Evolutionary conservation across 345 rosid species (phyloP).

Genomic region (Garcia nutans): DNA sequence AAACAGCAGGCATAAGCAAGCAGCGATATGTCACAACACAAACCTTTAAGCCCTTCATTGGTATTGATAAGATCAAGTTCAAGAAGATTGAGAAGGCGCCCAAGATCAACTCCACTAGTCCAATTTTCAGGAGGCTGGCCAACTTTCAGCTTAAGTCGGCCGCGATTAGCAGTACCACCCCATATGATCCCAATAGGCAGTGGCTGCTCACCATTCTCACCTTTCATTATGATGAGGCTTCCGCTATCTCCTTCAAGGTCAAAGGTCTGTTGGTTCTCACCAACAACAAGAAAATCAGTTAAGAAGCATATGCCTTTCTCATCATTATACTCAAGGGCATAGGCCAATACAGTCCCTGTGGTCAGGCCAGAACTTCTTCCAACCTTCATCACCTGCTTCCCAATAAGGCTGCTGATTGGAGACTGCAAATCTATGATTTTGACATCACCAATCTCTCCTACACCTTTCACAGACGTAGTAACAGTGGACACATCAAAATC

Average conservation of each 20-base stretch:
- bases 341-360: slow-evolving; percentile 81
- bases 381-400: slow-evolving; percentile 82
- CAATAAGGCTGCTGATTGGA: slow-evolving; percentile 75
- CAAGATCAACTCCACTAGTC: slow-evolving; percentile 98
- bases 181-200: slow-evolving; percentile 90
- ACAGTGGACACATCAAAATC: slow-evolving; percentile 78
- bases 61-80: slow-evolving; percentile 87
- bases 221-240: slow-evolving; percentile 83
- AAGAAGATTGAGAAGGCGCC: slow-evolving; percentile 87
- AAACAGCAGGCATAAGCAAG: background rate
- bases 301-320: slow-evolving; percentile 96
- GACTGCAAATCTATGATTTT: slow-evolving; percentile 77
- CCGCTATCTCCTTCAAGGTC: slow-evolving; percentile 99
- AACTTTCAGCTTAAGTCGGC: slow-evolving; percentile 77
- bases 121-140: slow-evolving; percentile 93
- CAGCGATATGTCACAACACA: background rate
- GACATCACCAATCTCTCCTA: slow-evolving; percentile 86
- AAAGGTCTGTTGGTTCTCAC: slow-evolving; percentile 90
- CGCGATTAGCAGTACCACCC: slow-evolving; percentile 99
- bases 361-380: slow-evolving; percentile 98
- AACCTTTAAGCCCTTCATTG: slow-evolving; percentile 77
- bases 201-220: slow-evolving; percentile 58
- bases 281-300: slow-evolving; percentile 94
- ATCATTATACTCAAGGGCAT: slow-evolving; percentile 88
- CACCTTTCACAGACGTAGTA: slow-evolving; percentile 76